Conservation (phyloP, 805 yeast species). For the Schwanniomyces polymorphus region DNA sequence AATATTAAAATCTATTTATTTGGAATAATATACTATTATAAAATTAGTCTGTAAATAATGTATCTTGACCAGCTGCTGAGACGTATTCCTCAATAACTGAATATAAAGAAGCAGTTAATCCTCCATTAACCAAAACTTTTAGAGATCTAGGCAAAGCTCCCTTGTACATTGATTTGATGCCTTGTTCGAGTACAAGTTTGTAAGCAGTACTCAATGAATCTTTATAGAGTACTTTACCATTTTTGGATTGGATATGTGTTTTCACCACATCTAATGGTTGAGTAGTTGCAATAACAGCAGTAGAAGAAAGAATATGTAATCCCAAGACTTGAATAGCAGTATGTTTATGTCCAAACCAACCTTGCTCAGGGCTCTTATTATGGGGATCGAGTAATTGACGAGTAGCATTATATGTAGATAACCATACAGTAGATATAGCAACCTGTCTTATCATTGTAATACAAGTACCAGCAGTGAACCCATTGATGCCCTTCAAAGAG, state of each 20-base stretch:
- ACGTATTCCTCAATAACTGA: conserved; percentile 32
- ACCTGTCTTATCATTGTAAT: conserved; percentile 84
- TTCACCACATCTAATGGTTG: conserved; percentile 90
- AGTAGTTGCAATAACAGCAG: conserved; percentile 72
- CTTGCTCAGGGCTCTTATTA: conserved; percentile 25
- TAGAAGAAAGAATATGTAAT: conserved; percentile 55
- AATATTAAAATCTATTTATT: conserved; percentile 49
- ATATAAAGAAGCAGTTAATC: conserved; percentile 40
- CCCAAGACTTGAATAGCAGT: conserved; percentile 49
- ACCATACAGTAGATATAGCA: conserved; percentile 76
- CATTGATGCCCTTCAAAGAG: conserved; percentile 66
- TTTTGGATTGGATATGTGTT: conserved; percentile 80
- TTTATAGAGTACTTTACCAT: conserved; percentile 55
- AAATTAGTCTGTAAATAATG: conserved; percentile 28
- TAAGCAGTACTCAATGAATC: conserved; percentile 56
- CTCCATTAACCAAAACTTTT: conserved; percentile 41
- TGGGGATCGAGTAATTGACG: conserved; percentile 68
- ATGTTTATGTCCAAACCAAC: conserved; percentile 47
- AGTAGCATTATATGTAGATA: conserved; percentile 76
- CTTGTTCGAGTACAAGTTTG: conserved; percentile 29
- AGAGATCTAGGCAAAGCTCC: conserved; percentile 42
- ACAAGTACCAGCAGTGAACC: conserved; percentile 78
- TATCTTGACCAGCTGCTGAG: conserved; percentile 28
- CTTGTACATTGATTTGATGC: conserved; percentile 28
- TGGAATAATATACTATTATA: conserved; percentile 23